Evolutionary conservation across 805 yeast genomes (phyloP).

Genomic region (Barnettozyma wickerhamii): DNA sequence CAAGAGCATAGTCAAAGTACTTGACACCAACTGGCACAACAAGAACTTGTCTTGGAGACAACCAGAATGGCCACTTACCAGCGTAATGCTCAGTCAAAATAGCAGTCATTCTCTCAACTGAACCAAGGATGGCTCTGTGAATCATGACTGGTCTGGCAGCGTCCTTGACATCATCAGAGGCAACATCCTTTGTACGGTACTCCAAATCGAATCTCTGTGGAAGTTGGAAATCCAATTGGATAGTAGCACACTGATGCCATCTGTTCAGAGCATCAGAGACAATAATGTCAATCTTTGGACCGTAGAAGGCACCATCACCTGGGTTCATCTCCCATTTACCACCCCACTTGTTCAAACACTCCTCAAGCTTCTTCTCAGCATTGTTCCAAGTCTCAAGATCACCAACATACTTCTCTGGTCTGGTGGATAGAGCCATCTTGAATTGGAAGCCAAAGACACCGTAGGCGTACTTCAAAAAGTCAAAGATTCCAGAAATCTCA

Average conservation of each 20-base stretch:
- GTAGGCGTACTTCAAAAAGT: conserved; percentile 78
- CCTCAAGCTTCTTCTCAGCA: conserved; percentile 83
- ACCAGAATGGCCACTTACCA: conserved; percentile 99
- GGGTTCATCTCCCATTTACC: conserved; percentile 92
- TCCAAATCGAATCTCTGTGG: conserved; percentile 91
- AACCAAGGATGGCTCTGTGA: conserved; percentile 97
- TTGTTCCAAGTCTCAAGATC: conserved; percentile 89
- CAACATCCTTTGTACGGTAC: conserved; percentile 64
- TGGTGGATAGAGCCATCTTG: conserved; percentile 94
- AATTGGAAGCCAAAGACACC: conserved; percentile 93
- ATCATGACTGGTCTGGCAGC: conserved; percentile 95
- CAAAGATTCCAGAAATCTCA: conserved; percentile 81
- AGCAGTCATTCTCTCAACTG: conserved; percentile 99
- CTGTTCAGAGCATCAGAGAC: conserved; percentile 90
- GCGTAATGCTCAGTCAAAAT: conserved; percentile 96
- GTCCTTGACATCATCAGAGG: conserved; percentile 44
- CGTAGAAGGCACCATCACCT: conserved; percentile 97
- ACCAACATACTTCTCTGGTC: conserved; percentile 96
- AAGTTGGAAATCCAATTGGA: conserved; percentile 97
- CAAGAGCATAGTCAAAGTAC: conserved; percentile 85
- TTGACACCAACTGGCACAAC: conserved; percentile 97
- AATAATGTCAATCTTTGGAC: conserved; percentile 95
- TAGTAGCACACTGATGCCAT: conserved; percentile 99
- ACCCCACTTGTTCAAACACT: conserved; percentile 80
- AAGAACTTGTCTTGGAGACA: conserved; percentile 96